A percentile compares a stretch with the other conserved stretches of the same genome.
Evolutionary conservation across 768 basidiomycete species (phyloP).

Genomic region (Lactarius tabidus): DNA sequence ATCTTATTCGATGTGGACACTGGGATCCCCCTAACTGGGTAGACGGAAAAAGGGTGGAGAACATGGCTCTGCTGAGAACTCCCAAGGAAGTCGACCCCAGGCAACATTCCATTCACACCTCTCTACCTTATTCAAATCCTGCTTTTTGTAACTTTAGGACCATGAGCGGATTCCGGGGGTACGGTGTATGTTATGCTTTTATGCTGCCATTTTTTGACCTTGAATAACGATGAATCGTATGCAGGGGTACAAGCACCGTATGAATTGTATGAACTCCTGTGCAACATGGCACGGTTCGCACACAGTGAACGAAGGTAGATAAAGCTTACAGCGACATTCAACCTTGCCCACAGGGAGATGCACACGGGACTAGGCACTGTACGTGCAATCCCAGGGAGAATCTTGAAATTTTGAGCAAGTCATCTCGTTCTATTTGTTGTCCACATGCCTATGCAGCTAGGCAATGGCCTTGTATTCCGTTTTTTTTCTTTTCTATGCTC

Average conservation of each 20-base stretch:
- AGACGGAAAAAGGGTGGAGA: slow-evolving; percentile 50
- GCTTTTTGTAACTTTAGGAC: slow-evolving; percentile 63
- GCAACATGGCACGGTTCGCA: slow-evolving; percentile 4
- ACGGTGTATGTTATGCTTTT: slow-evolving; percentile 51
- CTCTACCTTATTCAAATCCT: no score
- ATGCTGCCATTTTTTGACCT: background rate
- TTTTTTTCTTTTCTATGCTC: no score
- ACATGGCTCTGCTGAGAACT: slow-evolving; percentile 52
- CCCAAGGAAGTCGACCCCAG: slow-evolving; percentile 43
- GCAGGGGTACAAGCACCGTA: background rate
- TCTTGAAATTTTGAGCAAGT: background rate
- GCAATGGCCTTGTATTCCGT: no score
- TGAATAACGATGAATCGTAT: background rate
- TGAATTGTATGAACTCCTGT: no score
- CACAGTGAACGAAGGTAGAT: slow-evolving; percentile 12
- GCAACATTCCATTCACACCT: background rate
- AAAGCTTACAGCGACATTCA: slow-evolving; percentile 8
- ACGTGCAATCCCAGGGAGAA: slow-evolving; percentile 8
- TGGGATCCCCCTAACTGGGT: slow-evolving; percentile 78
- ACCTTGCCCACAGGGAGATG: slow-evolving; percentile 14
- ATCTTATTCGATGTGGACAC: slow-evolving; percentile 69
- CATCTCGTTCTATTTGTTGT: background rate
- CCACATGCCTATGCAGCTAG: background rate
- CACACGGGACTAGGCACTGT: background rate
- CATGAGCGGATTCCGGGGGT: slow-evolving; percentile 90